Evolutionary conservation across 228 moss, liverwort and hornwort genomes (phyloP).

Genomic region (Sphagnum fallax): DNA sequence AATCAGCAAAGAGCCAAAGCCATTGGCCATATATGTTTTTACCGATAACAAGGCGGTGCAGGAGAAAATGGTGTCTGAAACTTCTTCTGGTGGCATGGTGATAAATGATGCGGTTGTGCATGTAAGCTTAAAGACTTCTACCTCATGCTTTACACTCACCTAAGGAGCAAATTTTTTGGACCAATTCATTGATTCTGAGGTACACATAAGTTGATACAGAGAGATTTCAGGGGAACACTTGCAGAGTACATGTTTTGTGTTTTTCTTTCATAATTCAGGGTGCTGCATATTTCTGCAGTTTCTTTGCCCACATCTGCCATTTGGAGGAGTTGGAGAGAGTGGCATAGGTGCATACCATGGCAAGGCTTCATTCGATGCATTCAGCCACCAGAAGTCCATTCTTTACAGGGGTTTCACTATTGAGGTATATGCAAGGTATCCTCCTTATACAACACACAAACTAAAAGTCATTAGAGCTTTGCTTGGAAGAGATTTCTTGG

Average conservation of each 20-base stretch:
- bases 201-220: background rate
- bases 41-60: constrained; percentile 28
- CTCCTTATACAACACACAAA: constrained; percentile 34
- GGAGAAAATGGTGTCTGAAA: constrained; percentile 51
- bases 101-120: constrained; percentile 72
- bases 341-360: constrained; percentile 49
- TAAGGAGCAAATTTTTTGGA: background rate
- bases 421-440: constrained; percentile 36
- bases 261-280: background rate
- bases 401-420: constrained; percentile 11
- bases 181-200: background rate
- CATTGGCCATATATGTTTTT: constrained; percentile 71
- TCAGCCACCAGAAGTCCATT: constrained; percentile 38
- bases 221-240: too few species aligned
- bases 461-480: constrained; percentile 23
- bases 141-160: background rate
- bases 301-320: constrained; percentile 25
- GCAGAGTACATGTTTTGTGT: background rate
- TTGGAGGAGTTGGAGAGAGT: constrained; percentile 63
- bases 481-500: constrained; percentile 16
- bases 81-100: constrained; percentile 68
- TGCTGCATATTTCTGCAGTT: constrained; percentile 22
- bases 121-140: constrained; percentile 24
- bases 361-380: constrained; percentile 32
- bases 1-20: constrained; percentile 60